Percentiles rank a stretch among this genome's conserved stretches.
phyloP scores from a whole-genome alignment of 1,139 yeast genomes.

The Pneumocystis carinii region DNA sequence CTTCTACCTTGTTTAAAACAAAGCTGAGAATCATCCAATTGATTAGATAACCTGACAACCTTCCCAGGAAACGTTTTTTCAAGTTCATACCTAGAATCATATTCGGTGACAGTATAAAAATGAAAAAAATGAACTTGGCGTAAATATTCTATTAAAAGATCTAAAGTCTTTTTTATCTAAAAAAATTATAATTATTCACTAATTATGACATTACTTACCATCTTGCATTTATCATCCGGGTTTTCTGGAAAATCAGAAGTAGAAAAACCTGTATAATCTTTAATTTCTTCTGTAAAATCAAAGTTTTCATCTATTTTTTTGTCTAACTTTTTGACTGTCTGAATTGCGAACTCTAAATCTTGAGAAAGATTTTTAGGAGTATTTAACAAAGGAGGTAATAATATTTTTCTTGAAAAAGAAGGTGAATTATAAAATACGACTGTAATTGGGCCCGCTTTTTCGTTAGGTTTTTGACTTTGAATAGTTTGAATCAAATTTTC shows the following conservation, averaged over 20 bases:
- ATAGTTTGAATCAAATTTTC: not conserved
- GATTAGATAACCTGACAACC: conserved; percentile 9
- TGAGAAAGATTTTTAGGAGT: not conserved
- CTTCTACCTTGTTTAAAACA: not conserved
- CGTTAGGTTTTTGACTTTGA: not conserved
- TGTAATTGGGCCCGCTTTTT: not conserved
- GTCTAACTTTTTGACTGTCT: not conserved
- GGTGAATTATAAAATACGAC: not conserved
- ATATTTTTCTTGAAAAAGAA: not conserved
- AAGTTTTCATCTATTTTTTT: not conserved
- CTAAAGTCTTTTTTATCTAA: conserved; percentile 10
- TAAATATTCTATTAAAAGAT: conserved; percentile 14
- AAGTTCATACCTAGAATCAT: conserved; percentile 14
- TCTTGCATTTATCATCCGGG: not conserved
- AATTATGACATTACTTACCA: not conserved
- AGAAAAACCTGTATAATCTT: not conserved
- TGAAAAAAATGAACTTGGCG: conserved; percentile 14
- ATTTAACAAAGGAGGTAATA: not conserved
- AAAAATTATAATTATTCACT: not conserved
- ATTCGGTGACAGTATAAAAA: conserved; percentile 12
- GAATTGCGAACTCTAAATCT: not conserved
- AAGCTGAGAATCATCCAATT: not conserved
- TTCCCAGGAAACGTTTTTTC: conserved; percentile 12
- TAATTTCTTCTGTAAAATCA: not conserved
- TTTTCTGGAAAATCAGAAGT: not conserved